Evolutionary conservation across 768 basidiomycete genomes (phyloP), one percentile per base, ranked within the genome.

Genomic region (Coprinellus aureogranulatus): DNA sequence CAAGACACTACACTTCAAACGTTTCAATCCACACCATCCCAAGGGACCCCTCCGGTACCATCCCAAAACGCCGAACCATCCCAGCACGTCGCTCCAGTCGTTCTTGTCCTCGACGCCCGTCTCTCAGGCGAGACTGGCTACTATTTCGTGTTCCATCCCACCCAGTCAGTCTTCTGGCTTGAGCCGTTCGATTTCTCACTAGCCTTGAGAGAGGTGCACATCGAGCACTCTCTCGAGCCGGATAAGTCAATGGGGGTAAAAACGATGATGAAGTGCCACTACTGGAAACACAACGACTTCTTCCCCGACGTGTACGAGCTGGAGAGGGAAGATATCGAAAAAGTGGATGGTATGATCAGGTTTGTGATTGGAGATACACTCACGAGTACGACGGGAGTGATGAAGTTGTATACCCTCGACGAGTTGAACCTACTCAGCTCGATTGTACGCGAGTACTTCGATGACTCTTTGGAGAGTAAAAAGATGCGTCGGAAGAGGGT

Each of bases 101-200:
- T 58, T 40, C 58, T 64, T 30, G 62, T 66, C 1, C 47, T 68
- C n/a, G 67, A 68, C 53, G 57, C 61, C 26, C 58, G 63, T 20
- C 49, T 22, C 18, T 53, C 49, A 1, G 59, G 61, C 2, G 47
- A 44, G 20, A 65, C 60, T 50, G 69, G 69, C 18, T 85, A 85
- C 63, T 85, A 84, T 61, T 82, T 81, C 55, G 81, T 76, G 25
- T 73, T 82, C 59, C 80, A 81, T 46, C n/a, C 59, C 0, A 63
- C 67, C 0, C 75, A 77, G 23, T 67, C 71, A 39, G 62, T 85
- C 11, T 85, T 86, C 57, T 86, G 83, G 83, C 57, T 84, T 40
- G 76, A 84, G 47, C 61, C 68, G 0, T 81, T 75, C 58, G 67
- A 76, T 2, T 73, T 72, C 0, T 46, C 57, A 1, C 56, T 66